These are phyloP conservation scores for Fulvia fulva DNA, from an alignment of 2,329 filamentous ascomycete genomes.

Conservation along the genomic window DNA sequence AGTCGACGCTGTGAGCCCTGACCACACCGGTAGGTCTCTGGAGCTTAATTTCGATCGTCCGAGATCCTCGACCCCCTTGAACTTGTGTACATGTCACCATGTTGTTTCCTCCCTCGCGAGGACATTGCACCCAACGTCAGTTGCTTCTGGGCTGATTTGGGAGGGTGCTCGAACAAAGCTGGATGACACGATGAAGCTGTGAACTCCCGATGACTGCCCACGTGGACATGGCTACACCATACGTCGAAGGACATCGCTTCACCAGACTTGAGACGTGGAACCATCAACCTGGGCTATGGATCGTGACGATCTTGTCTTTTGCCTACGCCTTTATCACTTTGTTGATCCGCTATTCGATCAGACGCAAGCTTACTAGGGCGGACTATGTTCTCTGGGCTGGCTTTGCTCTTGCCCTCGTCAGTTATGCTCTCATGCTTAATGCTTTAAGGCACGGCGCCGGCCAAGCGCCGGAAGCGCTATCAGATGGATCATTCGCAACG, in stretches of 20 bases:
- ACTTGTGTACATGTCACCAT: not conserved
- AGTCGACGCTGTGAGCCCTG: not conserved
- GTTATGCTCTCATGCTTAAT: slow-evolving; percentile 2
- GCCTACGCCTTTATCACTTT: not conserved
- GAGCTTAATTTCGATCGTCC: not conserved
- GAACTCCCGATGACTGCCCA: too few species aligned
- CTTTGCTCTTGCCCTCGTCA: not conserved
- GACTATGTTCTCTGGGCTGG: not conserved
- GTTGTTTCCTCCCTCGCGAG: not conserved
- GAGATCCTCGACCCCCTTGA: not conserved
- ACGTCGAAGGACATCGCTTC: not conserved
- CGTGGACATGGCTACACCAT: not conserved
- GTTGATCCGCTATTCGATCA: too few species aligned
- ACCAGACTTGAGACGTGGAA: not conserved
- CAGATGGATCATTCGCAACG: not conserved
- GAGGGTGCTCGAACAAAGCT: too few species aligned
- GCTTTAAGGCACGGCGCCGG: not conserved
- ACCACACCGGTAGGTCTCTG: not conserved
- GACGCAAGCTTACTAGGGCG: not conserved
- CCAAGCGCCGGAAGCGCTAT: not conserved
- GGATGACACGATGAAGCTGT: too few species aligned
- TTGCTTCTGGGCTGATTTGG: too few species aligned
- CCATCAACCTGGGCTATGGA: slow-evolving; percentile 1
- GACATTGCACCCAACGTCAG: too few species aligned
- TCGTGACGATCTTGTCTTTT: not conserved